Base-by-base conservation (phyloP, 225 moss, liverwort and hornwort genomes). In the Neckera pumila region DNA sequence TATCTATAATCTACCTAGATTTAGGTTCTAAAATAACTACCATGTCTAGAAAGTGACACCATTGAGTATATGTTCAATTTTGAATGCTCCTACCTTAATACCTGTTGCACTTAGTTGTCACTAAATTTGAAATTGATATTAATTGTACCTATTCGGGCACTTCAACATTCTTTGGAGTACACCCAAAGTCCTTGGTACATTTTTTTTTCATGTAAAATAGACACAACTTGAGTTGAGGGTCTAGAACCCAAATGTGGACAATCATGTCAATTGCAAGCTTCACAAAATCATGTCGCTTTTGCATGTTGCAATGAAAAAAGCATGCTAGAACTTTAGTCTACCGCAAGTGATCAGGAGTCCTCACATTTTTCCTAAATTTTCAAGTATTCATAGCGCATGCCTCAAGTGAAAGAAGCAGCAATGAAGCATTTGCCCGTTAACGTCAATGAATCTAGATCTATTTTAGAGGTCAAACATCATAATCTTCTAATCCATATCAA, bases 381-480 rank as follows among this genome's bases (percentile, higher is more conserved):
- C 2, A 0, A 2, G 2, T 69, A 38, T 7, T 69, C 1, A 1
- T 0, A 38, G 0, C 1, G 1, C 4, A 38, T 12, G 34, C 23
- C 4, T 69, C 7, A 4, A 69, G 1, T 1, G 1, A 69, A 69
- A 38, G 13, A 23, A 67, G 12, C 1, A 0, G 1, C 13, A 69
- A 38, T 0, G 1, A 69, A 23, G 38, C 13, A 67, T 23, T 0
- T 19, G 3, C 14, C 0, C 0, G 1, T 23, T 3, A 23, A n/a
- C n/a, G 17, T 67, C 19, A 67, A n/a, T 1, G 5, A 21, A n/a
- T n/a, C 21, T 21, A 20, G 21, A n/a, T n/a, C 21, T 21, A 20
- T 67, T n/a, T 66, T 4, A 66, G 0, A 66, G 6, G 36, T 36
- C 10, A 20, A 36, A 20, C 20, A 36, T 66, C 3, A 20, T 36